phyloP scores from a whole-genome alignment of 2,329 filamentous ascomycete genomes.

The Tolypocladium tropicale region DNA sequence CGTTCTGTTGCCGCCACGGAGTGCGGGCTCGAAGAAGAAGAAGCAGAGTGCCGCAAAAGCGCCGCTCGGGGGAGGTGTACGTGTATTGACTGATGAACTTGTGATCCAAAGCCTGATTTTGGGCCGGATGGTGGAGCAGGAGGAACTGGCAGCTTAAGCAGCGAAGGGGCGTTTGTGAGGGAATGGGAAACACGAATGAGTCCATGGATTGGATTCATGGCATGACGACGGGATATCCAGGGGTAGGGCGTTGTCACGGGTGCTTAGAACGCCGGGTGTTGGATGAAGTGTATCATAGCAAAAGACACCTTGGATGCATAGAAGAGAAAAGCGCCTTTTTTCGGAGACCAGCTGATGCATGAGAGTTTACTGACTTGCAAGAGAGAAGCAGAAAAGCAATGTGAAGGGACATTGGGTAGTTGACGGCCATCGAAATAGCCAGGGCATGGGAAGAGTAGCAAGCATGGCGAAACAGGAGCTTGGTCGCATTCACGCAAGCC shows the following conservation, averaged over 20 bases:
- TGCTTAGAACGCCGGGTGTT: background rate
- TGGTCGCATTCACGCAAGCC: no score
- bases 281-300: background rate
- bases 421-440: no score
- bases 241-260: background rate
- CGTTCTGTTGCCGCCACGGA: slow-evolving; percentile 27
- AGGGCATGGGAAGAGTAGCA: no score
- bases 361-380: no score
- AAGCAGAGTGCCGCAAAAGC: slow-evolving; percentile 16
- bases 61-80: slow-evolving; percentile 39
- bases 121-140: slow-evolving; percentile 62
- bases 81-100: slow-evolving; percentile 72
- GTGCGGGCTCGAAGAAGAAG: slow-evolving; percentile 28
- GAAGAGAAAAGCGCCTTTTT: no score
- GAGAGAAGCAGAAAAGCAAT: no score
- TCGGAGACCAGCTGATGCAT: no score
- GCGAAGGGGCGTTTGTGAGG: background rate
- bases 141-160: slow-evolving; percentile 23
- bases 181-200: background rate
- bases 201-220: background rate
- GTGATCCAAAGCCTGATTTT: slow-evolving; percentile 89
- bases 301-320: background rate
- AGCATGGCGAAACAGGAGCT: no score
- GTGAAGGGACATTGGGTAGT: no score
- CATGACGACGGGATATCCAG: background rate